phyloP scores from a whole-genome alignment of 208 protist species.

The Trypanosoma cruzi region DNA sequence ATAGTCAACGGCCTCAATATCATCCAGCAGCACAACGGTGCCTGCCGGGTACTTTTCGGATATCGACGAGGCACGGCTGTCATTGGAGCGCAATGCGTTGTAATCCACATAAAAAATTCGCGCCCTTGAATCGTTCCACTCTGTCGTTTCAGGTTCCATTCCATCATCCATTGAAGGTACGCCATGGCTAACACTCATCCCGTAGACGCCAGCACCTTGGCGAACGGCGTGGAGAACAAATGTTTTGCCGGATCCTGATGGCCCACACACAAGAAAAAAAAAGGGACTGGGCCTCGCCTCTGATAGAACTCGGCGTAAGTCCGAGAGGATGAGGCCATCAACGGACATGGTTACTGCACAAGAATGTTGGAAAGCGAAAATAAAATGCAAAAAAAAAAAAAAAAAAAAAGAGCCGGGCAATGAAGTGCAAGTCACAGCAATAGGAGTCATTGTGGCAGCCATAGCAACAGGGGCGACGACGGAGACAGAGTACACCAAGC shows the following conservation, averaged over 20 bases:
- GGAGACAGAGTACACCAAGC: neutral
- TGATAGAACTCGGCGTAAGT: conserved; percentile 30
- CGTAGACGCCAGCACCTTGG: conserved; percentile 15
- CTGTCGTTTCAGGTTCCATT: neutral
- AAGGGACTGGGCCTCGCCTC: conserved; percentile 16
- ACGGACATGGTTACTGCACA: conserved; percentile 38
- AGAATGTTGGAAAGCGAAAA: neutral
- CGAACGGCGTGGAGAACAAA: conserved; percentile 15
- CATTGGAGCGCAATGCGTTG: conserved; percentile 29
- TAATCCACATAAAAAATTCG: conserved; percentile 23
- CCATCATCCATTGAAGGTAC: conserved; percentile 1
- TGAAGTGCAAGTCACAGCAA: neutral
- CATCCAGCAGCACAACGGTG: conserved; percentile 65
- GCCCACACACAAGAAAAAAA: conserved; percentile 37
- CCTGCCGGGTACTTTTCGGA: conserved; percentile 19
- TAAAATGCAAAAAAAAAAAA: neutral
- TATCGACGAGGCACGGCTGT: neutral
- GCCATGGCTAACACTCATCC: conserved; percentile 15
- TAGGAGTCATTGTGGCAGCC: neutral
- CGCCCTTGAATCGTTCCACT: neutral
- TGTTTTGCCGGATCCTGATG: conserved; percentile 35
- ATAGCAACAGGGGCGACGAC: neutral
- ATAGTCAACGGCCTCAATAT: conserved; percentile 47
- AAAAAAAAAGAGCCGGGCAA: neutral
- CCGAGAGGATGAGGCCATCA: conserved; percentile 45